Percentiles rank a stretch among this genome's conserved stretches.
Evolutionary conservation across 148 eudicot genomes (phyloP).

Genomic region (Diospyros kaki): DNA sequence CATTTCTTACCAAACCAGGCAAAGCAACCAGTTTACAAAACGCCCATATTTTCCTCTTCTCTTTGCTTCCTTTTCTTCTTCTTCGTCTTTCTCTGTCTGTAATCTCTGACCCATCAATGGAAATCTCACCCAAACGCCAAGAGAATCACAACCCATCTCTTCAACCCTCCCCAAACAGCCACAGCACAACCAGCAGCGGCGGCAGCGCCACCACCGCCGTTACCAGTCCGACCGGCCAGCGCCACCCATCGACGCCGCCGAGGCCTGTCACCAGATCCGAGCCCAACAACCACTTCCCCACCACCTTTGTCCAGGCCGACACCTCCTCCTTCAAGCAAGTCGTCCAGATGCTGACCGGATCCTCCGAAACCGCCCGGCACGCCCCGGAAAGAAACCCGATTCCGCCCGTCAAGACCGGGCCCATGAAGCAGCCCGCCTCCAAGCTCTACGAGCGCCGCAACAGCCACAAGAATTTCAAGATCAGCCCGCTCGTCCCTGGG

Average conservation of each 20-base stretch:
- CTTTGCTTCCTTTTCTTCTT: too few species aligned
- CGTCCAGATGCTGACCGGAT: conserved; percentile 76
- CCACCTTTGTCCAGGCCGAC: conserved; percentile 76
- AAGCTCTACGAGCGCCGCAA: conserved; percentile 63
- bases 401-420: conserved; percentile 45
- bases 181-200: conserved; percentile 20
- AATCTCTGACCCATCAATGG: conserved; percentile 20
- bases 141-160: conserved; percentile 17
- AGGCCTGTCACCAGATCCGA: conserved; percentile 47
- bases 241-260: conserved; percentile 19
- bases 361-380: conserved; percentile 34
- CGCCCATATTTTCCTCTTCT: too few species aligned
- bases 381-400: conserved; percentile 22
- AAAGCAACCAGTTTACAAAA: too few species aligned
- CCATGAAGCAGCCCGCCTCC: conserved; percentile 27
- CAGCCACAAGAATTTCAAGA: conserved; percentile 32
- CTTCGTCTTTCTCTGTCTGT: too few species aligned
- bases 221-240: conserved; percentile 12
- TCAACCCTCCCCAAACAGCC: conserved; percentile 24
- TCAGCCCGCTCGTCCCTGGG: conserved; percentile 25
- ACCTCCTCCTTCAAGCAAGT: conserved; percentile 70
- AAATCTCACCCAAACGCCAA: conserved; percentile 23
- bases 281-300: conserved; percentile 58
- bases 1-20: too few species aligned
- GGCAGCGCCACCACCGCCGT: conserved; percentile 11